Evolutionary conservation across 148 eudicot genomes (phyloP).

Genomic region (Spergularia marina): DNA sequence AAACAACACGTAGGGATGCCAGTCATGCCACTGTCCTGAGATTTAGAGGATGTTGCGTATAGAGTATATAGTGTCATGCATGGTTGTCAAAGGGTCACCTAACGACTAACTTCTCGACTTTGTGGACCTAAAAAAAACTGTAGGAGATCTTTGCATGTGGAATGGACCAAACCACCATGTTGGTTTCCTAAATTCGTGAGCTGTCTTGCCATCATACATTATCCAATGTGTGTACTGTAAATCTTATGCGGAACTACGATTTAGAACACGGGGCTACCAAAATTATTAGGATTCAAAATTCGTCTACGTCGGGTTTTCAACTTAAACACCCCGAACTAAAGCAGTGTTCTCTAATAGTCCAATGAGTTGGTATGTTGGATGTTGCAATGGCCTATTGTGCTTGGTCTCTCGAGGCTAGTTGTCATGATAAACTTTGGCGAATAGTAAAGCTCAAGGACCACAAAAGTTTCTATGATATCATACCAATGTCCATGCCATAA

Average conservation of each 20-base stretch:
- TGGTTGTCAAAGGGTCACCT: conserved; percentile 13
- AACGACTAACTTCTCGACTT: neutral
- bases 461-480: neutral
- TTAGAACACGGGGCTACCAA: neutral
- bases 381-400: neutral
- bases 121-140: neutral
- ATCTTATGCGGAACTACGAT: neutral
- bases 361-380: neutral
- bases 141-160: conserved; percentile 9
- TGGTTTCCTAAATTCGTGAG: conserved; percentile 7
- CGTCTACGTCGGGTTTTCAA: neutral
- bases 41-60: neutral
- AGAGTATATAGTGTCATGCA: neutral
- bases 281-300: neutral
- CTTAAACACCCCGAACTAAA: neutral
- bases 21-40: conserved; percentile 2
- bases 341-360: neutral
- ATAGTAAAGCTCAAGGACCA: neutral
- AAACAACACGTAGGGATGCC: neutral
- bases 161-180: conserved; percentile 1
- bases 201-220: neutral
- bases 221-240: neutral
- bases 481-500: neutral
- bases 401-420: neutral
- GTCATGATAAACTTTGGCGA: no score